phyloP scores from a whole-genome alignment of 495 filamentous ascomycete species.

The Lasiosphaeria ovina region DNA sequence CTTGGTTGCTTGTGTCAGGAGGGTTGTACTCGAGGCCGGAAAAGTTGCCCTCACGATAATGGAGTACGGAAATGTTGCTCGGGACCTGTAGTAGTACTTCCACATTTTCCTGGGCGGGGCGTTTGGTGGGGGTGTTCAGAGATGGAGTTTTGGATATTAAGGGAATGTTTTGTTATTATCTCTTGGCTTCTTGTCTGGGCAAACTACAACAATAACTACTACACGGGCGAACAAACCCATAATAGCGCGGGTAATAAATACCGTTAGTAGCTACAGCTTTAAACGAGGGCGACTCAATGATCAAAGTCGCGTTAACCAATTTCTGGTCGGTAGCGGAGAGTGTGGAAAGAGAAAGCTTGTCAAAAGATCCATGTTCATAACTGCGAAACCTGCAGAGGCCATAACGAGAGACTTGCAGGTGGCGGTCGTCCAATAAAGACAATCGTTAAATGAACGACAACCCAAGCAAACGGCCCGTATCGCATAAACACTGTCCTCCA shows the following conservation, averaged over 20 bases:
- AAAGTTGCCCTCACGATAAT: conserved; percentile 25
- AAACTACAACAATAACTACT: too few species aligned
- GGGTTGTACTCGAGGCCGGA: conserved; percentile 38
- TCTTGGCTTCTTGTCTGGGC: neutral
- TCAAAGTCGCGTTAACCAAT: neutral
- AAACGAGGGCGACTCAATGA: too few species aligned
- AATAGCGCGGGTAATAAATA: too few species aligned
- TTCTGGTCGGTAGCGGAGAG: neutral
- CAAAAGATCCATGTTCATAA: conserved; percentile 24
- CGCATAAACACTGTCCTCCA: conserved; percentile 16
- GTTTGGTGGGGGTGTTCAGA: too few species aligned
- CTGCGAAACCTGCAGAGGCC: conserved; percentile 21
- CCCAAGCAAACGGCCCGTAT: conserved; percentile 22
- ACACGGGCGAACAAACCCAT: too few species aligned
- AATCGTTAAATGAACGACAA: conserved; percentile 13
- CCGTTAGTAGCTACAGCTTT: too few species aligned
- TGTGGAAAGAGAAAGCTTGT: neutral
- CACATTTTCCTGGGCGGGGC: too few species aligned
- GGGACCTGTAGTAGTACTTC: conserved; percentile 15
- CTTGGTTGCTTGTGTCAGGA: conserved; percentile 53
- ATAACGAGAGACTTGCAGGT: conserved; percentile 28
- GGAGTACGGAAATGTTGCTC: conserved; percentile 31
- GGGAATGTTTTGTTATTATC: neutral
- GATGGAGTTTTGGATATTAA: too few species aligned
- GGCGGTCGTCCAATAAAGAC: conserved; percentile 15